phyloP scores from a whole-genome alignment of 805 yeast species.

The Teunomyces pallodes region DNA sequence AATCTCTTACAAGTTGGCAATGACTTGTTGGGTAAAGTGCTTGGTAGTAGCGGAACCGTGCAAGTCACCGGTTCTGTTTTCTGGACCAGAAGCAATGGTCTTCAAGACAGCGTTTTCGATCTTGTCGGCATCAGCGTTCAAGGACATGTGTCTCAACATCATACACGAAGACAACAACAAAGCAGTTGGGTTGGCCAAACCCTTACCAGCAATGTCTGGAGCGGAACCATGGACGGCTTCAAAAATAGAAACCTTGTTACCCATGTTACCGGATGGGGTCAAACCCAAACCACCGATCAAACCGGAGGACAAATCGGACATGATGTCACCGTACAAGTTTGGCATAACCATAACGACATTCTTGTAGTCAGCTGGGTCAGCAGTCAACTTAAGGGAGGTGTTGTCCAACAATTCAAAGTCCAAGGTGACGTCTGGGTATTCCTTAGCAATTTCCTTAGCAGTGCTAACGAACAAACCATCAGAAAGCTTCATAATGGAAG shows the following conservation, averaged over 20 bases:
- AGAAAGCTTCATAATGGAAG: constrained; percentile 95
- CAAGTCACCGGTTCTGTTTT: constrained; percentile 94
- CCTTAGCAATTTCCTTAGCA: constrained; percentile 85
- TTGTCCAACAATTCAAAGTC: constrained; percentile 90
- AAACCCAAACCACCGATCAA: constrained; percentile 98
- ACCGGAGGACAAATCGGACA: constrained; percentile 97
- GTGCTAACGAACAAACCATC: constrained; percentile 95
- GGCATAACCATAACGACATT: constrained; percentile 97
- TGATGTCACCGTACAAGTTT: constrained; percentile 97
- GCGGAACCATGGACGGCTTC: constrained; percentile 99
- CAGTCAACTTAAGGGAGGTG: constrained; percentile 86
- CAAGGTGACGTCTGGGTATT: constrained; percentile 86
- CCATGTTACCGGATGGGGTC: constrained; percentile 99
- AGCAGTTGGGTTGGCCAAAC: constrained; percentile 98
- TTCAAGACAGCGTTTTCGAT: constrained; percentile 83
- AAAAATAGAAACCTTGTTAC: constrained; percentile 94
- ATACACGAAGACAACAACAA: constrained; percentile 90
- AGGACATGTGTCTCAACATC: constrained; percentile 99
- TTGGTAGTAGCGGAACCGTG: constrained; percentile 87
- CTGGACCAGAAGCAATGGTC: constrained; percentile 94
- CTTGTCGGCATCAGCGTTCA: constrained; percentile 74
- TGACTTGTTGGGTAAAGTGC: constrained; percentile 90
- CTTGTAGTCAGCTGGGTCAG: constrained; percentile 84
- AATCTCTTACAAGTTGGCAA: constrained; percentile 57
- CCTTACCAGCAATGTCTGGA: constrained; percentile 99